A percentile compares a stretch with the other conserved stretches of the same genome.
These are phyloP conservation scores for Centella asiatica DNA, from an alignment of 129 eudicot species.

Conservation along the genomic window DNA sequence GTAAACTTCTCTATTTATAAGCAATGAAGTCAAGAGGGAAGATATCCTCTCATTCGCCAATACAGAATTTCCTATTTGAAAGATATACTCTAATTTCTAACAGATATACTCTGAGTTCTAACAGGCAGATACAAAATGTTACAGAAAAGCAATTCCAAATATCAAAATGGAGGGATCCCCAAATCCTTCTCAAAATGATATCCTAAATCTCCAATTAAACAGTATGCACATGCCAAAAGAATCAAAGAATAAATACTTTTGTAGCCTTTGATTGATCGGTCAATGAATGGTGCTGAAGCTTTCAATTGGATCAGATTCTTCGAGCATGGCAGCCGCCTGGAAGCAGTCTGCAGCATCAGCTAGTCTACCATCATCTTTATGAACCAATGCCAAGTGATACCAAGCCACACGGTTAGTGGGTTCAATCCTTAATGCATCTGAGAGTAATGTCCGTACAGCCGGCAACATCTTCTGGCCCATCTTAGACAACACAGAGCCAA, in stretches of 20 bases:
- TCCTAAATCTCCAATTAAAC: slow-evolving; percentile 4
- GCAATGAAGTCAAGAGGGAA: too few species aligned
- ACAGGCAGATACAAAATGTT: background rate
- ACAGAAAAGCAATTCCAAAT: background rate
- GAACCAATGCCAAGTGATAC: slow-evolving; percentile 81
- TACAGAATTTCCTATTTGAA: too few species aligned
- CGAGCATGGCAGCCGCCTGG: slow-evolving; percentile 93
- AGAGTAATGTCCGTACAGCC: slow-evolving; percentile 61
- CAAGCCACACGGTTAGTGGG: slow-evolving; percentile 80
- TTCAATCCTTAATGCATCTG: slow-evolving; percentile 80
- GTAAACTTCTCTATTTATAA: too few species aligned
- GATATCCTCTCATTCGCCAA: too few species aligned
- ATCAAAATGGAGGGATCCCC: background rate
- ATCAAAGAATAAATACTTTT: slow-evolving; percentile 25
- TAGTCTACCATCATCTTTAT: slow-evolving; percentile 68
- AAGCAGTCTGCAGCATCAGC: slow-evolving; percentile 88
- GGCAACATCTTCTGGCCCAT: slow-evolving; percentile 65
- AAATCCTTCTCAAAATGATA: background rate
- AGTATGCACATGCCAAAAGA: slow-evolving; percentile 25
- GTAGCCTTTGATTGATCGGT: slow-evolving; percentile 4
- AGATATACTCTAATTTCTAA: too few species aligned
- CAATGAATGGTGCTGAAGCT: slow-evolving; percentile 55
- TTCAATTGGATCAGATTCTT: slow-evolving; percentile 88
- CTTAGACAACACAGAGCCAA: slow-evolving; percentile 47
- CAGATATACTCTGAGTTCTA: too few species aligned